A percentile compares a stretch with the other conserved stretches of the same genome.
These are phyloP conservation scores for Cadophora sp. DNA, from an alignment of 2,329 filamentous ascomycete species.

Conservation along the genomic window DNA sequence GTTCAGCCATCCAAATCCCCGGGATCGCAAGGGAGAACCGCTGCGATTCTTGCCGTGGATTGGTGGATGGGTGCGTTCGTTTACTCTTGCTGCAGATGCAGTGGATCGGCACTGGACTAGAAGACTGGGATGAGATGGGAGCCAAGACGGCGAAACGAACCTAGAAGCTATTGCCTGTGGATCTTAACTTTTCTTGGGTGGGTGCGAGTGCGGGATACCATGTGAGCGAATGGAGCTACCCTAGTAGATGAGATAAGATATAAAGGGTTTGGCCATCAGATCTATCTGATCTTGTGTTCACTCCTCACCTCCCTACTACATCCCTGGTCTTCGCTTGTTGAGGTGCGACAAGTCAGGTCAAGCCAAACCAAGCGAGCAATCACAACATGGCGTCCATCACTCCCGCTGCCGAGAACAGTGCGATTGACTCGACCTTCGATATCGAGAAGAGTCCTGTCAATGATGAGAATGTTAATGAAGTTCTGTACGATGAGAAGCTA, in stretches of 20 bases:
- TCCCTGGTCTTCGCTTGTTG: not conserved
- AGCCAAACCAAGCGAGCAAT: not conserved
- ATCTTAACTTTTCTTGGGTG: not conserved
- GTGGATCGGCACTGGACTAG: not conserved
- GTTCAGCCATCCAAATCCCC: not conserved
- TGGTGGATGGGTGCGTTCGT: not conserved
- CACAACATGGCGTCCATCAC: not conserved
- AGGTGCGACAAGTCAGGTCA: not conserved
- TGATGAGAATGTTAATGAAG: not conserved
- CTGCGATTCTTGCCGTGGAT: not conserved
- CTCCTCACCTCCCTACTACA: not conserved
- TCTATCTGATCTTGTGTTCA: not conserved
- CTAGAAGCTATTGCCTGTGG: not conserved
- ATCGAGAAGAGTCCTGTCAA: slow-evolving; percentile 9
- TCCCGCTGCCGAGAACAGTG: not conserved
- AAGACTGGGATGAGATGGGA: not conserved
- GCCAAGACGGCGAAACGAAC: slow-evolving; percentile 5
- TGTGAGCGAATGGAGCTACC: not conserved
- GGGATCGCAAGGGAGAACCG: not conserved
- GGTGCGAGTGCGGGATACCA: not conserved
- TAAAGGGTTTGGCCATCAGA: slow-evolving; percentile 10
- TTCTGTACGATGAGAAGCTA: not conserved
- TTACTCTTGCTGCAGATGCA: not conserved
- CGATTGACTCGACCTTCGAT: not conserved
- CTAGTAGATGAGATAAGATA: slow-evolving; percentile 7